Evolutionary conservation across 2,329 filamentous ascomycete species (phyloP).

Genomic region (Venturiaceae sp.): DNA sequence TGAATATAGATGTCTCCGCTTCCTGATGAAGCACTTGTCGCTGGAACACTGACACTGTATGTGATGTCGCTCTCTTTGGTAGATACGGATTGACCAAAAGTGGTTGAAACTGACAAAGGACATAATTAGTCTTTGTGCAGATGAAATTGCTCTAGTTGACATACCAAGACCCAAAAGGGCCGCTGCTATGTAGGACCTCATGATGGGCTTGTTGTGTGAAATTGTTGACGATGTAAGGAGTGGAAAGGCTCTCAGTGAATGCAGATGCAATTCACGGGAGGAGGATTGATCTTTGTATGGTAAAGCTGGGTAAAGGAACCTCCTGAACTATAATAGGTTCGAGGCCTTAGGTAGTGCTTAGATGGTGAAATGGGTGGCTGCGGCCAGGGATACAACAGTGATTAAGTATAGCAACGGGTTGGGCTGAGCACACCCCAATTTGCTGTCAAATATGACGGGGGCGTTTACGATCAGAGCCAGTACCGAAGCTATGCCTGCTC

Average conservation of each 20-base stretch:
- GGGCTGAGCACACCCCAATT: background rate
- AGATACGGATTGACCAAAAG: conserved; percentile 6
- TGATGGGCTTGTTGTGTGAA: background rate
- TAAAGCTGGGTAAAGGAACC: background rate
- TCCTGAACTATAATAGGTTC: conserved; percentile 2
- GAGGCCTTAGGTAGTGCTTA: background rate
- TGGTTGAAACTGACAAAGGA: conserved; percentile 5
- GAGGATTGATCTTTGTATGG: background rate
- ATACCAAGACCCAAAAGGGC: conserved; percentile 8
- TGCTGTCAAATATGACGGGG: background rate
- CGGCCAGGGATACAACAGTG: background rate
- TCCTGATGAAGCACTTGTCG: conserved; percentile 38
- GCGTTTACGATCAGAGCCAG: background rate
- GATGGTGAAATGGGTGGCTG: background rate
- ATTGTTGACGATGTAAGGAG: background rate
- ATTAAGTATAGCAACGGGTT: background rate
- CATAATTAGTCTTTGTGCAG: background rate
- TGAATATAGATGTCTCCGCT: conserved; percentile 49
- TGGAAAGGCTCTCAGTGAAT: background rate
- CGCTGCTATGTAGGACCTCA: background rate
- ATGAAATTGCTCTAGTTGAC: background rate
- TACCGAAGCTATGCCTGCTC: background rate
- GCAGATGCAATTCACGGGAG: background rate
- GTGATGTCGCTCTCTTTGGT: conserved; percentile 21
- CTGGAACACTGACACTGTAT: conserved; percentile 46